A percentile compares a stretch with the other conserved stretches of the same genome.
Conservation (phyloP, 2,329 filamentous ascomycete genomes). For the Cladophialophora exuberans region DNA sequence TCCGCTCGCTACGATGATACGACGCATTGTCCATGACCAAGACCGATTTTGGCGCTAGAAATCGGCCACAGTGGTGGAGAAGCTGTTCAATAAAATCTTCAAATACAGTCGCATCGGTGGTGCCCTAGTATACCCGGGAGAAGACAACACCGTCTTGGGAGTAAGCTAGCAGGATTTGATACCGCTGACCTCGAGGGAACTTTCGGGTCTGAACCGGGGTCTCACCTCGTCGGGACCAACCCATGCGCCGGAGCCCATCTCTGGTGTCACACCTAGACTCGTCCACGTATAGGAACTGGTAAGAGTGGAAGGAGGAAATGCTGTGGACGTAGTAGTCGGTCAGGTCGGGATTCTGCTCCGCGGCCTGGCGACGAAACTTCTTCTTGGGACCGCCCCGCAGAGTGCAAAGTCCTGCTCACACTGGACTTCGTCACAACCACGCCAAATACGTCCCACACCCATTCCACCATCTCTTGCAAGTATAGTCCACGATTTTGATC, state of each 20-base stretch:
- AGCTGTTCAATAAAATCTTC: slow-evolving; percentile 31
- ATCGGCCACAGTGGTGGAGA: slow-evolving; percentile 39
- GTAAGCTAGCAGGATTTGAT: slow-evolving; percentile 39
- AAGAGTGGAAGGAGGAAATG: slow-evolving; percentile 31
- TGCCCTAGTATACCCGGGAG: slow-evolving; percentile 37
- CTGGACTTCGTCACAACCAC: slow-evolving; percentile 18
- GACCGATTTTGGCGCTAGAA: slow-evolving; percentile 33
- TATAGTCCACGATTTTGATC: slow-evolving; percentile 35
- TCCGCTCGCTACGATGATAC: slow-evolving; percentile 36
- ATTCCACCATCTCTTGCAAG: slow-evolving; percentile 35
- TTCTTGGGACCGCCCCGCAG: slow-evolving; percentile 33
- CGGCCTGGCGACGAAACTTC: slow-evolving; percentile 35
- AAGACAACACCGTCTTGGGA: slow-evolving; percentile 32
- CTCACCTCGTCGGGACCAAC: slow-evolving; percentile 41
- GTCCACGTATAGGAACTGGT: slow-evolving; percentile 43
- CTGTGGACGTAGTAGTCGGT: slow-evolving; percentile 39
- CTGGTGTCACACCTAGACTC: slow-evolving; percentile 45
- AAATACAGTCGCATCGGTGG: slow-evolving; percentile 38
- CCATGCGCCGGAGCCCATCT: slow-evolving; percentile 39
- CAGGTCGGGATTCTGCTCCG: slow-evolving; percentile 40
- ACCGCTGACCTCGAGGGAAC: slow-evolving; percentile 33
- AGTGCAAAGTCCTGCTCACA: slow-evolving; percentile 34
- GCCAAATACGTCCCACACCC: slow-evolving; percentile 33
- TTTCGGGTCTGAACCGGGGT: slow-evolving; percentile 31
- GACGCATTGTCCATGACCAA: slow-evolving; percentile 41